Conservation (phyloP, 257 asterid species). For the Solanum ossicruentum region DNA sequence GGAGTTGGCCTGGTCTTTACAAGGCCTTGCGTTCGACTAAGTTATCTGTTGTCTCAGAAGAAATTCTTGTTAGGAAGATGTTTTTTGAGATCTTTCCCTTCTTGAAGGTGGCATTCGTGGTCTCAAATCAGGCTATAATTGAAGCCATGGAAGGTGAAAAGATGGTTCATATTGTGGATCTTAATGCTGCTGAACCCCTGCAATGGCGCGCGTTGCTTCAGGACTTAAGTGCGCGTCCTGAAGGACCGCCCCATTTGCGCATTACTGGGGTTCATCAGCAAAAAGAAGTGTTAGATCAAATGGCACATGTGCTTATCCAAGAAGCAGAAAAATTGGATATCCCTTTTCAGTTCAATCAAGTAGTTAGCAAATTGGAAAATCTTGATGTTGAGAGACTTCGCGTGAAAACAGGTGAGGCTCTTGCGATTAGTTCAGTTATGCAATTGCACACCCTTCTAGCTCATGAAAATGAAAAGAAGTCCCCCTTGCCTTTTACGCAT, state of each 20-base stretch:
- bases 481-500: slow-evolving; percentile 28
- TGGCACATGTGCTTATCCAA: slow-evolving; percentile 61
- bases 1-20: slow-evolving; percentile 73
- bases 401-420: slow-evolving; percentile 90
- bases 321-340: slow-evolving; percentile 84
- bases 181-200: slow-evolving; percentile 54
- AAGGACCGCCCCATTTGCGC: slow-evolving; percentile 93
- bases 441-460: slow-evolving; percentile 69
- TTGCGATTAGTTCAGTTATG: slow-evolving; percentile 55
- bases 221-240: slow-evolving; percentile 87
- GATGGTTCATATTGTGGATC: slow-evolving; percentile 81
- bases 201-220: slow-evolving; percentile 92
- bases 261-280: slow-evolving; percentile 69
- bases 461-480: slow-evolving; percentile 30
- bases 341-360: slow-evolving; percentile 81
- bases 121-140: slow-evolving; percentile 71
- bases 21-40: slow-evolving; percentile 59
- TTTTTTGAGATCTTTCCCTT: slow-evolving; percentile 73
- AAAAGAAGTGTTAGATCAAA: slow-evolving; percentile 64
- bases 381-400: slow-evolving; percentile 60
- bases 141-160: slow-evolving; percentile 96
- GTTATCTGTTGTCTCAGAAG: slow-evolving; percentile 34
- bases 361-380: slow-evolving; percentile 51
- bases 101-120: slow-evolving; percentile 65
- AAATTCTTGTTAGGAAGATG: slow-evolving; percentile 60